Percentiles rank a stretch among this genome's conserved stretches.
Evolutionary conservation across 441 rosid genomes (phyloP).

Genomic region (Arabidopsis lyrata): DNA sequence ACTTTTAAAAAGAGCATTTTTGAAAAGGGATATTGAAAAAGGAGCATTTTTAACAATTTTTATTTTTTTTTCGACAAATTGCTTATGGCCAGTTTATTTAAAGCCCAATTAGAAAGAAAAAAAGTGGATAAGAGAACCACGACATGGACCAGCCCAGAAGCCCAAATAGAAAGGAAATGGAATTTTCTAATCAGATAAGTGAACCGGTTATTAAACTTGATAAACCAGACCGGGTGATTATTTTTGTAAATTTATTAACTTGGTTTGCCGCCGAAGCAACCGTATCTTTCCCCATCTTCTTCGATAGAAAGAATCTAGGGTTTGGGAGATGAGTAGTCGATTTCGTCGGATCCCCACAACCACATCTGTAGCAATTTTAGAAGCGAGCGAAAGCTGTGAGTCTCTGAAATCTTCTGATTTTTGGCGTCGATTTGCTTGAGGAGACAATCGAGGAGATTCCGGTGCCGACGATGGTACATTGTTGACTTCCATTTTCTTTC

Average conservation of each 20-base stretch:
- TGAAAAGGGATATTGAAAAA: too few species aligned
- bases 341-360: not conserved
- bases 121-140: too few species aligned
- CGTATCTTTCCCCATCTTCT: not conserved
- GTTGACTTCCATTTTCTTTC: too few species aligned
- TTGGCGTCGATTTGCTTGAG: not conserved
- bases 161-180: not conserved
- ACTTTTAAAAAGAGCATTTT: too few species aligned
- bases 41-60: too few species aligned
- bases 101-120: too few species aligned
- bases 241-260: not conserved
- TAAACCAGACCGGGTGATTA: not conserved
- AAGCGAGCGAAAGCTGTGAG: too few species aligned
- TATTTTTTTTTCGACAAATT: too few species aligned
- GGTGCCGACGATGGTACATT: not conserved
- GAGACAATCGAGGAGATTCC: not conserved
- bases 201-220: not conserved
- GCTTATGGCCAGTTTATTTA: too few species aligned
- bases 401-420: not conserved
- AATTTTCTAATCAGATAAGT: not conserved
- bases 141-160: not conserved
- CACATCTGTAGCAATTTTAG: not conserved
- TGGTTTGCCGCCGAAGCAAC: conserved; percentile 3
- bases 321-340: not conserved
- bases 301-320: not conserved